These are phyloP conservation scores for Fragaria vesca DNA, from an alignment of 306 rosid genomes.

Conservation along the genomic window DNA sequence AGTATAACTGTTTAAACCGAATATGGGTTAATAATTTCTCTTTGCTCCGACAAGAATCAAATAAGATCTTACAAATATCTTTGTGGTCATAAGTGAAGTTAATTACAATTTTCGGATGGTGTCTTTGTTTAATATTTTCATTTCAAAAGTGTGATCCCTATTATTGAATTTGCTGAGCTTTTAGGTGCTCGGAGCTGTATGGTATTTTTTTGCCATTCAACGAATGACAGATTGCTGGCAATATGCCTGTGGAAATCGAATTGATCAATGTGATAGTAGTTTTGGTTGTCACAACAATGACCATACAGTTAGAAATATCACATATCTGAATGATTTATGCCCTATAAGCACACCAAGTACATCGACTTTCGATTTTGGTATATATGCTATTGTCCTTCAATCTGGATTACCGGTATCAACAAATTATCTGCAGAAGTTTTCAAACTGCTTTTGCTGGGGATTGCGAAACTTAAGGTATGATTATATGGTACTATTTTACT, in stretches of 20 bases:
- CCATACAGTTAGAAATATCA: not conserved
- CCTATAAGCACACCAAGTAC: not conserved
- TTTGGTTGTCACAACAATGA: not conserved
- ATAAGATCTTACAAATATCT: no score
- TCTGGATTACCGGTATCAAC: conserved; percentile 20
- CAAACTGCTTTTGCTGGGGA: conserved; percentile 42
- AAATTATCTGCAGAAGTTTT: conserved; percentile 20
- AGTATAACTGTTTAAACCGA: no score
- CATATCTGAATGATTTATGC: not conserved
- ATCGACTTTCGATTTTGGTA: conserved; percentile 25
- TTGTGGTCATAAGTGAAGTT: no score
- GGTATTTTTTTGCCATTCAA: conserved; percentile 29
- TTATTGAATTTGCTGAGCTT: not conserved
- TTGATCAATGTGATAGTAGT: not conserved
- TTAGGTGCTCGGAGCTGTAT: conserved; percentile 25
- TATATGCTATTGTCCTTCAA: conserved; percentile 21
- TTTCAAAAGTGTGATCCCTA: no score
- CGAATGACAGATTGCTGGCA: conserved; percentile 20
- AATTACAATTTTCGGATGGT: no score
- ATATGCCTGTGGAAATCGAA: not conserved
- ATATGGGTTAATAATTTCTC: no score
- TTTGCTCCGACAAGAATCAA: no score
- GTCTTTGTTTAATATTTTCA: no score
- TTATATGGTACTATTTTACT: no score
- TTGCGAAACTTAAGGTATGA: conserved; percentile 39